Evolutionary conservation across 73 alveolate species (phyloP).

Genomic region (Stentor roeselii): DNA sequence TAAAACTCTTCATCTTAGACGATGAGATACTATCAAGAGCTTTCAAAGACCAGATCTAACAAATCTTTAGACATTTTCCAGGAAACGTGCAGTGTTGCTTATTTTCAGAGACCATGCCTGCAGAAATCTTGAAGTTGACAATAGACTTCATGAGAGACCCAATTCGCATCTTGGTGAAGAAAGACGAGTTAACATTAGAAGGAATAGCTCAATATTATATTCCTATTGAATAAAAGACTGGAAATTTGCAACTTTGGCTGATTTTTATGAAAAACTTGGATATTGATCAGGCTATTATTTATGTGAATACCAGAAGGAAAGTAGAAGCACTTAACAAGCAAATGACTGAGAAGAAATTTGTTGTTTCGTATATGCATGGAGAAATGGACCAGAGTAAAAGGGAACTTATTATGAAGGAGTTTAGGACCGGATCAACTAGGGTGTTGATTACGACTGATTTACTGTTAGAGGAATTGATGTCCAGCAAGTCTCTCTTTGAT

Average conservation of each 20-base stretch:
- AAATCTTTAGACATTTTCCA: slow-evolving; percentile 87
- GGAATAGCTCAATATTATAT: too few relatives aligned
- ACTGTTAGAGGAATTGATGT: slow-evolving; percentile 98
- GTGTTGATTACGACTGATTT: slow-evolving; percentile 84
- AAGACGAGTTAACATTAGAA: too few relatives aligned
- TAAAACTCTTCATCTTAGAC: slow-evolving; percentile 86
- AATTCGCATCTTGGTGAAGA: too few relatives aligned
- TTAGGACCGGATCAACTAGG: slow-evolving; percentile 44
- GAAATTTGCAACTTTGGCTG: too few relatives aligned
- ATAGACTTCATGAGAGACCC: slow-evolving; percentile 86
- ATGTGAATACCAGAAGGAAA: slow-evolving; percentile 74
- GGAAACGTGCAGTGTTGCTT: slow-evolving; percentile 77
- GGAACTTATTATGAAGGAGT: neutral
- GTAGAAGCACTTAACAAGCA: neutral
- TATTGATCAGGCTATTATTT: slow-evolving; percentile 93
- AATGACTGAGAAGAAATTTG: neutral
- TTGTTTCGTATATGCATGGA: slow-evolving; percentile 12
- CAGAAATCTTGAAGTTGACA: slow-evolving; percentile 72
- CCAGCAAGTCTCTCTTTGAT: slow-evolving; percentile 92
- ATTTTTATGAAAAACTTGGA: slow-evolving; percentile 90
- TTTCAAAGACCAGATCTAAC: too few relatives aligned
- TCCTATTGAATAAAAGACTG: slow-evolving; percentile 89
- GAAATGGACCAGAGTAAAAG: neutral
- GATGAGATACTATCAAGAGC: slow-evolving; percentile 91
- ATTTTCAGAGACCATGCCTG: slow-evolving; percentile 87